phyloP scores from a whole-genome alignment of 306 rosid species.

The Crotalaria pallida region DNA sequence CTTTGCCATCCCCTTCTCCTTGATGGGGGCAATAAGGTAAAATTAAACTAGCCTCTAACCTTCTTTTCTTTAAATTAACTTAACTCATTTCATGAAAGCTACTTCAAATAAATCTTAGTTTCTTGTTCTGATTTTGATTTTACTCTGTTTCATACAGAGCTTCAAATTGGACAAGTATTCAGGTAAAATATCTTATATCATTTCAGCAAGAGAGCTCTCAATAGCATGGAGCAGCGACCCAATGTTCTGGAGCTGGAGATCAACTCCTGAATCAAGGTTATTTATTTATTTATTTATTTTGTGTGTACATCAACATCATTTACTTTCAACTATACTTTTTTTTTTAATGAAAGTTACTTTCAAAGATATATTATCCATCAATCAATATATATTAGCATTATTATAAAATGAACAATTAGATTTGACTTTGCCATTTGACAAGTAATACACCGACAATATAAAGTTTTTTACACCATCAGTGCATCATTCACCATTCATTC shows the following conservation, averaged over 20 bases:
- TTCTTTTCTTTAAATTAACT: neutral
- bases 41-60: neutral
- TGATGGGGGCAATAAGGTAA: slow-evolving; percentile 48
- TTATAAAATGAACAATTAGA: too few relatives aligned
- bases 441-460: too few relatives aligned
- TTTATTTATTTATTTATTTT: too few relatives aligned
- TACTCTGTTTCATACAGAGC: slow-evolving; percentile 25
- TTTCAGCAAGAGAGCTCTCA: slow-evolving; percentile 52
- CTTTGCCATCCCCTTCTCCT: slow-evolving; percentile 42
- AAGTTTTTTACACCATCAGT: too few relatives aligned
- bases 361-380: too few relatives aligned
- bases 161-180: slow-evolving; percentile 43
- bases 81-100: neutral
- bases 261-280: slow-evolving; percentile 43
- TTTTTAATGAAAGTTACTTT: too few relatives aligned
- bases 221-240: slow-evolving; percentile 46
- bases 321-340: too few relatives aligned
- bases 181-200: slow-evolving; percentile 35
- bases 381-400: too few relatives aligned
- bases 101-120: neutral
- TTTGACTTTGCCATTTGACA: too few relatives aligned
- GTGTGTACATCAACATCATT: too few relatives aligned
- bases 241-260: slow-evolving; percentile 52
- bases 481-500: too few relatives aligned
- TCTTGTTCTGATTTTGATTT: neutral